A percentile compares a stretch with the other conserved stretches of the same genome.
These are phyloP conservation scores for Monosporozyma solicola DNA, from an alignment of 805 yeast genomes.

Conservation along the genomic window DNA sequence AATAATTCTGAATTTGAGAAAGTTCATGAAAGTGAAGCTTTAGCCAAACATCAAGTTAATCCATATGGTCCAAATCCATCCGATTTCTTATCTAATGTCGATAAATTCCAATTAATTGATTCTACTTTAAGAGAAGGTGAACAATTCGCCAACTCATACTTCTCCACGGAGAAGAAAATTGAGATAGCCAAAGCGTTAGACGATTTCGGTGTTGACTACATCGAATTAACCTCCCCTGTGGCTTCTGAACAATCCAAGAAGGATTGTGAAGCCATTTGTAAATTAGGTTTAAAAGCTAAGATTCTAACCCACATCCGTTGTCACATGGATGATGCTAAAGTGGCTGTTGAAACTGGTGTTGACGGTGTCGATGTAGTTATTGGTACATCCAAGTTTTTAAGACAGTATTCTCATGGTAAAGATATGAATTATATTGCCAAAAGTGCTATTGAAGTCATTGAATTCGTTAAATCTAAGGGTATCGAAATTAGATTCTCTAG, in stretches of 20 bases:
- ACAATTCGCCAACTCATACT: conserved; percentile 96
- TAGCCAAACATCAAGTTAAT: conserved; percentile 31
- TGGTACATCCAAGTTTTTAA: conserved; percentile 91
- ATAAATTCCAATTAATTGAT: conserved; percentile 83
- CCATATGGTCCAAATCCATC: conserved; percentile 96
- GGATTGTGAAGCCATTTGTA: conserved; percentile 98
- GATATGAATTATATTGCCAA: conserved; percentile 97
- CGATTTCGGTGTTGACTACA: conserved; percentile 97
- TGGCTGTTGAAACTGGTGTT: conserved; percentile 97
- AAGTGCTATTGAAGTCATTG: conserved; percentile 92
- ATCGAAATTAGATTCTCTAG: conserved; percentile 94
- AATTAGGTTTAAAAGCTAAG: conserved; percentile 93
- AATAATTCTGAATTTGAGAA: conserved; percentile 9
- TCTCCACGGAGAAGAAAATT: conserved; percentile 87
- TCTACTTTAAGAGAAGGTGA: conserved; percentile 97
- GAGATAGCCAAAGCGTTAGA: conserved; percentile 95
- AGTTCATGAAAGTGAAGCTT: conserved; percentile 10
- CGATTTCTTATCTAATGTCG: conserved; percentile 83
- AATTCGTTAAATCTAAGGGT: conserved; percentile 92
- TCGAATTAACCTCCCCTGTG: conserved; percentile 97
- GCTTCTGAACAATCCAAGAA: conserved; percentile 88
- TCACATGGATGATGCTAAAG: conserved; percentile 97
- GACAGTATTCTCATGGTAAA: conserved; percentile 94
- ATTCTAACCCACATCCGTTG: conserved; percentile 95
- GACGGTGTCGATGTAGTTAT: conserved; percentile 98